Base-by-base conservation (phyloP, 768 basidiomycete genomes). In the Tulasnella sp. region DNA sequence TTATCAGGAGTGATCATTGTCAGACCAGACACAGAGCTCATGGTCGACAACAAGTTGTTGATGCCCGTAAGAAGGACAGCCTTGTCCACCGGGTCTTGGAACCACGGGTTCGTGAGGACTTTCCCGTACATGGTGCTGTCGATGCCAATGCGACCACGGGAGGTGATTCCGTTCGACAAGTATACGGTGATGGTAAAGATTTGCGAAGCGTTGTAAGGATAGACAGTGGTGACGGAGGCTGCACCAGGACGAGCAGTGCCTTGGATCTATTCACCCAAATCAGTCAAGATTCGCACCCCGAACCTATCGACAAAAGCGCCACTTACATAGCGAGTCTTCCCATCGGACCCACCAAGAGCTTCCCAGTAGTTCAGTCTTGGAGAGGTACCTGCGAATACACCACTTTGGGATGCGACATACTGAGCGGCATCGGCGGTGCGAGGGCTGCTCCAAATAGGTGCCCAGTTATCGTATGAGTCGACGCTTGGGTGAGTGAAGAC, bases 391-490 rank as follows among this genome's bases (percentile, higher is more conserved):
- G 91, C 88, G 77, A 91, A 88, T 74, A 91, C 88, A 31, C 91
- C 91, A 21, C 89, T 88, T 77, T 88, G 88, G 81, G 83, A 84
- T 48, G 84, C 83, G 40, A 89, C 84, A 81, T 91, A 92, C 82
- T 90, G 89, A 14, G 86, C 85, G 18, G 88, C 88, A 81, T 92
- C 91, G 3, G 90, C 89, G 10, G 88, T 83, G 27, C 88, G 87
- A 36, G 91, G 91, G 83, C 85, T 85, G 42, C 84, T 84, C 89
- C 89, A 91, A 3, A 91, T 89, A 52, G 88, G 71, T 34, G 76
- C 88, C 91, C 91, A 92, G 84, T 91, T 91, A n/a, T 91, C 89
- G 82, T 91, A 91, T 0, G 79, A 80, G 82, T 91, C 89, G 80
- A 92, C 86, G 52, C 86, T 86, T 2, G 91, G 90, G 83, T 91